These are phyloP conservation scores for Linnemannia schmuckeri DNA, from an alignment of 192 early-diverging fungal species.

Conservation along the genomic window DNA sequence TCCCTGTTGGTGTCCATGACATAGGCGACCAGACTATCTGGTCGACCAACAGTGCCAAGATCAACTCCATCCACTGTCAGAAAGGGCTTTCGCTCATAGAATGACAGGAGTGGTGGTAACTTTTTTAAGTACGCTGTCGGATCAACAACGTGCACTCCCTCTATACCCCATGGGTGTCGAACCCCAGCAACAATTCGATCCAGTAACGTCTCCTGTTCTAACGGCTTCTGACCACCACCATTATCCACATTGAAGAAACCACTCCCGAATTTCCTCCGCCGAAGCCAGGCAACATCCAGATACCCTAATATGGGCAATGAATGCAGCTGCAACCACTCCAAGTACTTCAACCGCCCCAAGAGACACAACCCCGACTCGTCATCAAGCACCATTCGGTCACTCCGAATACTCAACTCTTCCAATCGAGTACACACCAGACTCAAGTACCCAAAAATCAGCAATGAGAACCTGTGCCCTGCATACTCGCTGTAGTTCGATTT, in stretches of 20 bases:
- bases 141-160: not conserved
- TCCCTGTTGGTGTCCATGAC: not conserved
- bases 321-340: not conserved
- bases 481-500: no score
- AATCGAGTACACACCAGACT: constrained; percentile 5
- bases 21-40: not conserved
- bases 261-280: not conserved
- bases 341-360: not conserved
- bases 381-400: not conserved
- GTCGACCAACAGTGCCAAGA: not conserved
- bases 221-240: not conserved
- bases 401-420: not conserved
- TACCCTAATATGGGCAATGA: not conserved
- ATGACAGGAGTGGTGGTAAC: not conserved
- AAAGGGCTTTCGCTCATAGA: not conserved
- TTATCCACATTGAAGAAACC: not conserved
- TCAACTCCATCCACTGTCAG: not conserved
- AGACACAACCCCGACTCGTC: constrained; percentile 2
- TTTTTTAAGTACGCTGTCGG: not conserved
- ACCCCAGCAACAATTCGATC: not conserved
- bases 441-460: constrained; percentile 7
- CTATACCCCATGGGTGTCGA: not conserved
- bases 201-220: not conserved
- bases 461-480: not conserved
- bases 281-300: not conserved